Conservation (phyloP, 2,329 filamentous ascomycete species). For the Fusarium subtropicale region DNA sequence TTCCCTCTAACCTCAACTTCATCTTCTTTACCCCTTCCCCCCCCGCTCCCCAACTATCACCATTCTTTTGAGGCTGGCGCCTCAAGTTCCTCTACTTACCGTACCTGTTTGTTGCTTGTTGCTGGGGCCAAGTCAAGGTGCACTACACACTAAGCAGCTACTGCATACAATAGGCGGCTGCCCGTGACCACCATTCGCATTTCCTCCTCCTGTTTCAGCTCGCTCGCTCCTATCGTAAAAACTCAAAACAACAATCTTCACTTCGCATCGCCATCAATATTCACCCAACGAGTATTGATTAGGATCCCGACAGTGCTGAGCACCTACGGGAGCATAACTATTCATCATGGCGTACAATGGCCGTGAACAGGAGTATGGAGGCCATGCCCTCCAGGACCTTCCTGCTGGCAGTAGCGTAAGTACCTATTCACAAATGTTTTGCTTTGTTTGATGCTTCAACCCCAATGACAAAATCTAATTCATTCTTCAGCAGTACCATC, state of each 20-base stretch:
- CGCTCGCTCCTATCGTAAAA: slow-evolving; percentile 44
- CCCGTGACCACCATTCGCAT: slow-evolving; percentile 45
- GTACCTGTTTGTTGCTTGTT: slow-evolving; percentile 43
- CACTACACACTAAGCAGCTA: slow-evolving; percentile 24
- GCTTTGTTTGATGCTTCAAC: neutral
- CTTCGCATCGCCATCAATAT: slow-evolving; percentile 27
- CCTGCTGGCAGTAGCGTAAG: slow-evolving; percentile 70
- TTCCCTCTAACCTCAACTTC: slow-evolving; percentile 40
- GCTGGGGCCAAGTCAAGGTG: slow-evolving; percentile 35
- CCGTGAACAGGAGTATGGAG: slow-evolving; percentile 67
- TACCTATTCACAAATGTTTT: slow-evolving; percentile 33
- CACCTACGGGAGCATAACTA: slow-evolving; percentile 39
- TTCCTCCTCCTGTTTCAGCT: slow-evolving; percentile 49
- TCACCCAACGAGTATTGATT: slow-evolving; percentile 32
- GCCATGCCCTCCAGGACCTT: slow-evolving; percentile 76
- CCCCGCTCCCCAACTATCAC: slow-evolving; percentile 45
- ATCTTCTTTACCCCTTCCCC: slow-evolving; percentile 39
- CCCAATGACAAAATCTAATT: slow-evolving; percentile 10
- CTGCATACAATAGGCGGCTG: slow-evolving; percentile 32
- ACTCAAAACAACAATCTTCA: slow-evolving; percentile 36
- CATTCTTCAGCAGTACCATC: slow-evolving; percentile 62
- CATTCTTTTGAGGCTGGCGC: slow-evolving; percentile 50
- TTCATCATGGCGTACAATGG: slow-evolving; percentile 70
- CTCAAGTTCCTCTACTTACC: slow-evolving; percentile 41
- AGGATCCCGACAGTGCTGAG: slow-evolving; percentile 36